phyloP scores from a whole-genome alignment of 1,139 yeast species.

The Sugiyamaella sp. region DNA sequence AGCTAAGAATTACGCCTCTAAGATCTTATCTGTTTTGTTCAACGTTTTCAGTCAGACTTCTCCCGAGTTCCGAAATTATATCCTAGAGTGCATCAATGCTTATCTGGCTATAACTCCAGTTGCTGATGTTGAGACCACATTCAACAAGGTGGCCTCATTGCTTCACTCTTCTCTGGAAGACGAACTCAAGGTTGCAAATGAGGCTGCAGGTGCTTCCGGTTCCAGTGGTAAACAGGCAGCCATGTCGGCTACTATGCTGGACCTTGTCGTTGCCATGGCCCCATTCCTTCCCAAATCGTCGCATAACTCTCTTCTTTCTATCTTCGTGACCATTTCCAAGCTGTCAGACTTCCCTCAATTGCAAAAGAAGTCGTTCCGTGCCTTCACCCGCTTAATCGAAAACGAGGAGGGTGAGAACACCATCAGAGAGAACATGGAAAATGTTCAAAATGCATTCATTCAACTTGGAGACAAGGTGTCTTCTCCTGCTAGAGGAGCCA shows the following conservation, averaged over 20 bases:
- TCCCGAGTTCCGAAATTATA: constrained; percentile 80
- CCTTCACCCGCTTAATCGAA: constrained; percentile 70
- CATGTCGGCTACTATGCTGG: constrained; percentile 85
- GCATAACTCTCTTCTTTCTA: constrained; percentile 73
- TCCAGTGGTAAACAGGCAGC: constrained; percentile 43
- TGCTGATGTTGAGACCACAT: constrained; percentile 70
- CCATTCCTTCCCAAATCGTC: constrained; percentile 74
- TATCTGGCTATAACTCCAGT: constrained; percentile 72
- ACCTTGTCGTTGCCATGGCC: constrained; percentile 82
- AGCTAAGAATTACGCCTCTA: constrained; percentile 62
- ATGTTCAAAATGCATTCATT: constrained; percentile 63
- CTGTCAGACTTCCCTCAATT: constrained; percentile 61
- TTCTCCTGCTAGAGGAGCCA: constrained; percentile 77
- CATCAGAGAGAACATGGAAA: constrained; percentile 54
- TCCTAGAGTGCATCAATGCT: constrained; percentile 82
- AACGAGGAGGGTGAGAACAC: constrained; percentile 60
- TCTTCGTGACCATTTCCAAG: constrained; percentile 70
- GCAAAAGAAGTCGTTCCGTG: constrained; percentile 90
- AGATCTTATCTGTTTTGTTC: constrained; percentile 81
- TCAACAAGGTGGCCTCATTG: constrained; percentile 81
- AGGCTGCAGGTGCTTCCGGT: constrained; percentile 28
- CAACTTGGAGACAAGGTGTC: constrained; percentile 63
- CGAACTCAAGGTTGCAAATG: constrained; percentile 44
- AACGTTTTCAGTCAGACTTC: constrained; percentile 87
- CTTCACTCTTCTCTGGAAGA: constrained; percentile 76